These are phyloP conservation scores for Earliella scabrosa DNA, from an alignment of 1,284 basidiomycete species.

Conservation along the genomic window DNA sequence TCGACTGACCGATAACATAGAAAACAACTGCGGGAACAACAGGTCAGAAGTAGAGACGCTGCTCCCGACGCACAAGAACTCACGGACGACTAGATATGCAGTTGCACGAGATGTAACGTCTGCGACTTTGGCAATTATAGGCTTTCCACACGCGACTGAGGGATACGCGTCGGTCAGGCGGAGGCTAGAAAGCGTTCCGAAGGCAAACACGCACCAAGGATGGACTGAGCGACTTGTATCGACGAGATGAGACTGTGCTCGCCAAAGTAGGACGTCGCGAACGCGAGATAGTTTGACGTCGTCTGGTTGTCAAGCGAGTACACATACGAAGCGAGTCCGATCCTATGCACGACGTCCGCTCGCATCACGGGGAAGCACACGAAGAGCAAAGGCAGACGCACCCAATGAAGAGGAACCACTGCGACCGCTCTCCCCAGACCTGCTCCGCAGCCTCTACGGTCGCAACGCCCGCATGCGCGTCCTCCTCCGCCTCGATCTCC, in stretches of 20 bases:
- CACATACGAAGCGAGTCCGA: constrained; percentile 75
- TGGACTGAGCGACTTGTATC: constrained; percentile 63
- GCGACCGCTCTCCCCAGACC: constrained; percentile 55
- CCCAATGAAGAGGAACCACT: constrained; percentile 68
- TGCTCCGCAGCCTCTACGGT: constrained; percentile 57
- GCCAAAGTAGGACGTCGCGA: constrained; percentile 63
- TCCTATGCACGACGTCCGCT: constrained; percentile 36
- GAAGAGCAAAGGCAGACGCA: constrained; percentile 28
- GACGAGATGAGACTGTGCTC: constrained; percentile 71
- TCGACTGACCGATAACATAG: constrained; percentile 51
- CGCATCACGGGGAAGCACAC: background rate
- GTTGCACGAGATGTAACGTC: constrained; percentile 65
- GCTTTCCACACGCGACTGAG: constrained; percentile 69
- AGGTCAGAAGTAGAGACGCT: too few species aligned
- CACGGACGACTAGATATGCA: constrained; percentile 66
- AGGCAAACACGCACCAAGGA: constrained; percentile 49
- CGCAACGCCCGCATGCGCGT: constrained; percentile 51
- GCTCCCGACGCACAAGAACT: too few species aligned
- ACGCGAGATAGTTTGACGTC: constrained; percentile 68
- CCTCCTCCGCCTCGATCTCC: constrained; percentile 29
- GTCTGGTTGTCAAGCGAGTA: constrained; percentile 77
- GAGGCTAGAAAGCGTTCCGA: too few species aligned
- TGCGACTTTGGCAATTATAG: constrained; percentile 79
- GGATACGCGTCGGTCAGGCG: background rate
- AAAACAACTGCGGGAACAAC: constrained; percentile 47